Evolutionary conservation across 441 rosid genomes (phyloP).

Genomic region (Kokia cookei): DNA sequence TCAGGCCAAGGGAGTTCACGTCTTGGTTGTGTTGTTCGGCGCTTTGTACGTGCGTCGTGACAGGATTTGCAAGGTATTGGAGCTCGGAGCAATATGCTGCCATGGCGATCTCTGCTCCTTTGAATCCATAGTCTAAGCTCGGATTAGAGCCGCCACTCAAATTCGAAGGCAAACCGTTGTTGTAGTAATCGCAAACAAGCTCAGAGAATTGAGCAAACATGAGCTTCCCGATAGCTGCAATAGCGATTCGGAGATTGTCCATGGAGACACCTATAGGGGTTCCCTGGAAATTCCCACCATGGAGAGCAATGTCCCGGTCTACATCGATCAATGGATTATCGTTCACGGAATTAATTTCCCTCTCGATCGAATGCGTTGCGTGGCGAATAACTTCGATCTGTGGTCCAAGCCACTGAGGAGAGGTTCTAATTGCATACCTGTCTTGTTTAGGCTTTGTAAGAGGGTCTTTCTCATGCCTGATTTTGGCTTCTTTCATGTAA

Average conservation of each 20-base stretch:
- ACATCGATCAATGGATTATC: constrained; percentile 21
- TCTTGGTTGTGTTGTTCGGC: constrained; percentile 32
- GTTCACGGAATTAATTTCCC: constrained; percentile 17
- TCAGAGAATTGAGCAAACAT: constrained; percentile 40
- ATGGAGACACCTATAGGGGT: constrained; percentile 5
- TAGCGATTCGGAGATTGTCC: constrained; percentile 6
- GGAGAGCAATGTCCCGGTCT: neutral
- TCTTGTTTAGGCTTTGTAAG: constrained; percentile 5
- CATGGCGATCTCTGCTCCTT: constrained; percentile 38
- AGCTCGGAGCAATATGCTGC: constrained; percentile 34
- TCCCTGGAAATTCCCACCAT: constrained; percentile 44
- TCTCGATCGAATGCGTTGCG: neutral
- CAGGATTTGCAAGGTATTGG: constrained; percentile 13
- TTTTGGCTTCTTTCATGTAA: neutral
- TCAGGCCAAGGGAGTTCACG: neutral
- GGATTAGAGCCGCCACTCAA: neutral
- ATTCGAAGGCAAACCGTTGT: constrained; percentile 4
- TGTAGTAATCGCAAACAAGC: constrained; percentile 4
- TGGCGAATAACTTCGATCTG: constrained; percentile 18
- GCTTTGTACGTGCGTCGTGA: constrained; percentile 6
- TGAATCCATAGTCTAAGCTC: constrained; percentile 32
- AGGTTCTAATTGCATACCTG: constrained; percentile 3
- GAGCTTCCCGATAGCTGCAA: neutral
- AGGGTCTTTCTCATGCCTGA: constrained; percentile 1
- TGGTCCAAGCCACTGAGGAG: constrained; percentile 22